Base-by-base conservation (phyloP, 108 stramenopile genomes). In the Pelagomonas calceolata region DNA sequence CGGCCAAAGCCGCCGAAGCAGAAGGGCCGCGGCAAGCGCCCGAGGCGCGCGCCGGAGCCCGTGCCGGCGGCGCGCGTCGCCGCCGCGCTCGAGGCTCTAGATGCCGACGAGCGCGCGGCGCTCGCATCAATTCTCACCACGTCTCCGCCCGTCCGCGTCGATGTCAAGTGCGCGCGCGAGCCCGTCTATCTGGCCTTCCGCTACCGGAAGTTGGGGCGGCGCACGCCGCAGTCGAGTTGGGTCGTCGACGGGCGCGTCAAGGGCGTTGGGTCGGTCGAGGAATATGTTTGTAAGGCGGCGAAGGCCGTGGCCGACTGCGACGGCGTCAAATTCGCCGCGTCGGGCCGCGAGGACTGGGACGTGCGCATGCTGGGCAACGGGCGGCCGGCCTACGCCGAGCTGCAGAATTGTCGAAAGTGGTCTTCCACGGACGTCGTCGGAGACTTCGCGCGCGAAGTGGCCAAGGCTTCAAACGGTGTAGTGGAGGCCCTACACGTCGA, bases 311-410 rank as follows among this genome's bases (percentile, higher is more conserved):
- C 51, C 0, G 51, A 60, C 51, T 60, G 51, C 51, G 43, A 37
- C 17, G 67, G 29, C 4, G 73, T 66, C 10, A 63, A 70, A 5
- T 74, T 86, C 31, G 70, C 76, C 46, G 78, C 75, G 29, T 71
- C 78, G 16, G 86, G 86, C 18, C 66, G 86, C 21, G 86, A 86
- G 70, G 86, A 86, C 70, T 63, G 83, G 33, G 84, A 86, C 66
- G 86, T 86, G 4, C 78, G 86, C 30, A 85, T 85, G 82, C 81
- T 86, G n/a, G 85, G 85, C 17, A 31, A 12, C 36, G 75, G 83
- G 5, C 79, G 83, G 30, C 83, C 83, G 0, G 82, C 82, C 29
- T 74, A 69, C 16, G 70, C 82, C 10, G 73, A 80, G 68, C 65
- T 84, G 32, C 17, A 68, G n/a, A 68, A 80, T 70, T 65, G 77